These are phyloP conservation scores for Astrothelium subdiscretum DNA, from an alignment of 495 filamentous ascomycete species.

Conservation along the genomic window DNA sequence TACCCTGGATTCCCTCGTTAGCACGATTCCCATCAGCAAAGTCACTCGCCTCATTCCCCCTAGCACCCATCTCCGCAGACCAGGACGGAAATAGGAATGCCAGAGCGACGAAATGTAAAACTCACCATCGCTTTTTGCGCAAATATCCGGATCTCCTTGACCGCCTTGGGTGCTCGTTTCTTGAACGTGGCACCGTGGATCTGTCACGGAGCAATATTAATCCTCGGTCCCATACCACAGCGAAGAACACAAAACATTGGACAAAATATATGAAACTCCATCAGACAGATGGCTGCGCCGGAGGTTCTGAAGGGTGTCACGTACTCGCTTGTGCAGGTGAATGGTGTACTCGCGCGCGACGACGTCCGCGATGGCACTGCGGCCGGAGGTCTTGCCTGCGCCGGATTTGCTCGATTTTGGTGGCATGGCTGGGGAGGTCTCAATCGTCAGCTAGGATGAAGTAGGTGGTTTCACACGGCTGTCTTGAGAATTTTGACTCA, in stretches of 20 bases:
- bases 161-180: constrained; percentile 94
- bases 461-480: no score
- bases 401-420: constrained; percentile 40
- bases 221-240: constrained; percentile 32
- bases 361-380: constrained; percentile 95
- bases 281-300: constrained; percentile 58
- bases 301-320: constrained; percentile 33
- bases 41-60: no score
- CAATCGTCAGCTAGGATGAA: no score
- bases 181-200: constrained; percentile 96
- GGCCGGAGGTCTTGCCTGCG: constrained; percentile 55
- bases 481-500: not conserved
- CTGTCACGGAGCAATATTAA: constrained; percentile 37
- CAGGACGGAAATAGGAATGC: not conserved
- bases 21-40: constrained; percentile 3
- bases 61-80: constrained; percentile 1
- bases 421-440: constrained; percentile 16
- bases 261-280: constrained; percentile 60
- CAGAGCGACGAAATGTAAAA: constrained; percentile 9
- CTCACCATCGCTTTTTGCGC: constrained; percentile 91
- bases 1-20: constrained; percentile 66
- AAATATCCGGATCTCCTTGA: constrained; percentile 98
- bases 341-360: constrained; percentile 99
- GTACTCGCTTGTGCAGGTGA: constrained; percentile 98
- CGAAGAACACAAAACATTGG: not conserved